These are phyloP conservation scores for Scutellaria galericulata DNA, from an alignment of 257 asterid genomes.

Conservation along the genomic window DNA sequence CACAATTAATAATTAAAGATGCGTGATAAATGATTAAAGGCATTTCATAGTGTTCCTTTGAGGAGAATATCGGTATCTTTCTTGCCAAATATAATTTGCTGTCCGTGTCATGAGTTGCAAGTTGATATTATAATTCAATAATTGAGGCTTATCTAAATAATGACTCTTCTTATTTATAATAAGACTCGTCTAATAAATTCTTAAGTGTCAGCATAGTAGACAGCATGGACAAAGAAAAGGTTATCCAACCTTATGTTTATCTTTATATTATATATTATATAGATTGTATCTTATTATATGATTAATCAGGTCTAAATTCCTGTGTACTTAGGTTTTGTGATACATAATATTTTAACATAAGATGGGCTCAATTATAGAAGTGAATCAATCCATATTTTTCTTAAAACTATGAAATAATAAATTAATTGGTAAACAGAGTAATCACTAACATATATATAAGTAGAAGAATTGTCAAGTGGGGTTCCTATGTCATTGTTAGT, in stretches of 20 bases:
- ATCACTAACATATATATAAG: background rate
- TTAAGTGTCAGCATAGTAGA: slow-evolving; percentile 42
- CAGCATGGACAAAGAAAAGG: slow-evolving; percentile 27
- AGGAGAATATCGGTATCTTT: slow-evolving; percentile 9
- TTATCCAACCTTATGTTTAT: slow-evolving; percentile 19
- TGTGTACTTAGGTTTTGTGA: slow-evolving; percentile 16
- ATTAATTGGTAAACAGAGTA: background rate
- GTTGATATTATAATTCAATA: slow-evolving; percentile 43
- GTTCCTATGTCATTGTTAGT: background rate
- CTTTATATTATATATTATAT: background rate
- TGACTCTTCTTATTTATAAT: too few relatives aligned
- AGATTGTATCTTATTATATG: slow-evolving; percentile 13
- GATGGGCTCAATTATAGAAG: slow-evolving; percentile 22
- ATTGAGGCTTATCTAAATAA: slow-evolving; percentile 37
- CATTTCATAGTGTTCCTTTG: background rate
- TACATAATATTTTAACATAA: slow-evolving; percentile 10
- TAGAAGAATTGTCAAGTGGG: background rate
- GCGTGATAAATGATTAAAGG: too few relatives aligned
- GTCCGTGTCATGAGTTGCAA: slow-evolving; percentile 26
- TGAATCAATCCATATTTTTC: slow-evolving; percentile 9
- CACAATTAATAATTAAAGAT: too few relatives aligned
- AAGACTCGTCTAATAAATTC: background rate
- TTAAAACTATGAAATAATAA: background rate
- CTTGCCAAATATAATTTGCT: slow-evolving; percentile 22
- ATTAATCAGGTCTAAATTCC: background rate